These are phyloP conservation scores for Xerocomellus amylosporus DNA, from an alignment of 768 basidiomycete genomes.

Conservation along the genomic window DNA sequence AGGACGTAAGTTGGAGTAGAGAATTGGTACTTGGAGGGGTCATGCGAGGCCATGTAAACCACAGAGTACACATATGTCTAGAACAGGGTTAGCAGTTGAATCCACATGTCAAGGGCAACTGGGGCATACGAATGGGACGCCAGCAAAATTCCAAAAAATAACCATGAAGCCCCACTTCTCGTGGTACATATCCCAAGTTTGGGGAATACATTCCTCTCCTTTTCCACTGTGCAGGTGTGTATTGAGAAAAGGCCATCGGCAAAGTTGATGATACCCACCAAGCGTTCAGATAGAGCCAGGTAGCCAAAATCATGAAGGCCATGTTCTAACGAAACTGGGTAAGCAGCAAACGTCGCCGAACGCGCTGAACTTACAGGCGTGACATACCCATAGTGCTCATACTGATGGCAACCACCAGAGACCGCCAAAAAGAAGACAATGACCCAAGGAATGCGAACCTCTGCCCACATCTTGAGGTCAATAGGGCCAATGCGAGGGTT, in stretches of 20 bases:
- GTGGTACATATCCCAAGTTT: slow-evolving; percentile 99
- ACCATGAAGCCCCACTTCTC: slow-evolving; percentile 99
- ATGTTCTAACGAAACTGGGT: slow-evolving; percentile 62
- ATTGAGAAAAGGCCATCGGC: not conserved
- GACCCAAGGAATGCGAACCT: slow-evolving; percentile 96
- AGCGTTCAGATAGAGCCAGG: slow-evolving; percentile 95
- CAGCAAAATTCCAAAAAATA: slow-evolving; percentile 97
- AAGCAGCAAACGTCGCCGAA: not conserved
- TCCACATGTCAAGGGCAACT: not conserved
- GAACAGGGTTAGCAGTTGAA: not conserved
- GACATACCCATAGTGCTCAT: slow-evolving; percentile 87
- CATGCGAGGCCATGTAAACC: slow-evolving; percentile 95
- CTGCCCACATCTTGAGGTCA: slow-evolving; percentile 99
- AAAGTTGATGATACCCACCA: slow-evolving; percentile 48
- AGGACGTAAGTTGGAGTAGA: slow-evolving; percentile 69
- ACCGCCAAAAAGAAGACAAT: slow-evolving; percentile 91
- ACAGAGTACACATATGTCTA: slow-evolving; percentile 97
- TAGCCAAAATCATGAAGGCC: slow-evolving; percentile 94
- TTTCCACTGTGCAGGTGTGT: slow-evolving; percentile 55
- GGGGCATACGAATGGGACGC: slow-evolving; percentile 80
- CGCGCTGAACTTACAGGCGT: slow-evolving; percentile 62
- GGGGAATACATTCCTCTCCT: slow-evolving; percentile 92
- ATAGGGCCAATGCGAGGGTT: slow-evolving; percentile 91
- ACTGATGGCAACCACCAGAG: slow-evolving; percentile 93
- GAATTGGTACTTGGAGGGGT: slow-evolving; percentile 84